Evolutionary conservation across 768 basidiomycete species (phyloP), one percentile per base, ranked within the genome.

Genomic region (Dictyophora rubrovolvata): DNA sequence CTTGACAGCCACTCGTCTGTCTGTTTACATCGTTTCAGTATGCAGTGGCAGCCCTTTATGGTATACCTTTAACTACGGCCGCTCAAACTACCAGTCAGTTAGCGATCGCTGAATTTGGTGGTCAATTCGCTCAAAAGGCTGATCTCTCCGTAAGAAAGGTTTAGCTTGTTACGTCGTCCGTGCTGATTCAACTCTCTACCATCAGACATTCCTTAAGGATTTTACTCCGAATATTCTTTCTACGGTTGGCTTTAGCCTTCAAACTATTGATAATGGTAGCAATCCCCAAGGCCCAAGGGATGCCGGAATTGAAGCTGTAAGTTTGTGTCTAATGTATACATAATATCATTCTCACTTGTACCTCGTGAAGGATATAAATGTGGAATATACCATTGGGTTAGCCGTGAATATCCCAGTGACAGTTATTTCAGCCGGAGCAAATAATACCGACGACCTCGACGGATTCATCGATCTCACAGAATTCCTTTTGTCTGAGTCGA

Each of bases 391-490:
- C 6, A 22, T 56, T 22, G 60, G 60, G 1, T 12, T 61, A 9
- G 60, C 60, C 18, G 37, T 20, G 7, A 35, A 28, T n/a, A 48
- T 61, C 6, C 60, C 60, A 2, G 28, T 34, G 6, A 56, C 54
- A 16, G 55, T 61, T n/a, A 56, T 61, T 21, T 55, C 54, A 20
- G 60, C 56, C 18, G 55, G 60, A 9, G 8, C 2, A 21, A 22
- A 51, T 48, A 59, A 35, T 33, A 23, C 8, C 12, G 69, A 68
- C 36, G 65, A 37, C 6, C 61, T 70, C 14, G 62, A 60, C 14
- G 72, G 71, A 9, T 71, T 74, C 64, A 57, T 72, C 5, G 72
- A 72, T 60, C 62, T 66, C 60, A 56, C 68, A 56, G 64, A 69
- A 61, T 64, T 61, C 51, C 52, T 74, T 48, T 52, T 65, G 35